Evolutionary conservation across 116 monocot species (phyloP), one percentile per base, ranked within the genome.

Genomic region (Iris pallida): DNA sequence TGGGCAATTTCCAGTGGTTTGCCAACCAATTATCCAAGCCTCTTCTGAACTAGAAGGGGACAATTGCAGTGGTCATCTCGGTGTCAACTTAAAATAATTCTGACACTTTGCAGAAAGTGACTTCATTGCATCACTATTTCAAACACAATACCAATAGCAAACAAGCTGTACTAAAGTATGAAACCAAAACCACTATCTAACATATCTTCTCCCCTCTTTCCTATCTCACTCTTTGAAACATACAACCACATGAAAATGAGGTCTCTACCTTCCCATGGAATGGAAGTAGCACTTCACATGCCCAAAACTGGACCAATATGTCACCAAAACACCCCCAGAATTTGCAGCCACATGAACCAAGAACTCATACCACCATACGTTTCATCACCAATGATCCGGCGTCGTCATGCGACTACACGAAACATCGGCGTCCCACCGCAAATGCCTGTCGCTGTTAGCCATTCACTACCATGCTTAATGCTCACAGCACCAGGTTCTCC

Each of bases 401-500:
- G 45, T 64, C 47, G 16, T 8, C 64, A 30, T 30, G 30, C 64
- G 16, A 64, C 64, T 43, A 64, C 8, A 47, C 64, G 19, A 64
- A 64, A 12, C 12, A 64, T 47, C 12, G 20, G 61, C 45, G 61
- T 15, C 45, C 61, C 45, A 15, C 61, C 61, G 3, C 16, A 60
- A 30, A 59, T 60, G 59, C 48, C 47, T 59, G 59, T 70, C 70
- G 59, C 47, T 59, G 70, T 60, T 70, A n/a, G 30, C 70, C 59
- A 70, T 59, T 59, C 70, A 70, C 8, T 5, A 13, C 41, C 13
- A n/a, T 15, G 46, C 59, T 70, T 70, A 17, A 59, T 70, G 70
- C 30, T 46, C 9, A 42, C 59, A 70, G n/a, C 59, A 40, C 48
- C 48, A 49, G 59, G 48, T 60, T 47, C 45, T 17, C 59, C 47